Evolutionary conservation across 2,329 filamentous ascomycete genomes (phyloP).

Genomic region (Epichloe aotearoae): DNA sequence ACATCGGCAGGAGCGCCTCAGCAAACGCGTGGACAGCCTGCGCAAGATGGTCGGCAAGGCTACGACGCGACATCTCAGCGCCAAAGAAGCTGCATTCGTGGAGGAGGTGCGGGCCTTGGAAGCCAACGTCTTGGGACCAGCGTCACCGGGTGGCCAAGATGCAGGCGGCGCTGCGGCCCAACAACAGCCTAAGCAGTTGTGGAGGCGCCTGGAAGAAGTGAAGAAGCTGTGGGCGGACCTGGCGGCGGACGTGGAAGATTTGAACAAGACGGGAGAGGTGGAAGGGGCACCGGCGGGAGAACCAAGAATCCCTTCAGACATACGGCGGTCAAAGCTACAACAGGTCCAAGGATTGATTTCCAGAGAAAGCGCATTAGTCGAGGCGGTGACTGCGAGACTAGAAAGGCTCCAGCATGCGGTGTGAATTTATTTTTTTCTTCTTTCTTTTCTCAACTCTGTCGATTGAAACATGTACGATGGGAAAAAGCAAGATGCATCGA

Average conservation of each 20-base stretch:
- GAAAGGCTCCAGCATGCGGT: constrained; percentile 36
- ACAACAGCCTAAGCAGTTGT: constrained; percentile 5
- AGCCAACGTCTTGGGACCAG: constrained; percentile 28
- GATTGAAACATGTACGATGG: too few relatives aligned
- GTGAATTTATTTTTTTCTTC: constrained; percentile 9
- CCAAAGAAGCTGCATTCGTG: constrained; percentile 31
- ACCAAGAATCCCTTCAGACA: constrained; percentile 43
- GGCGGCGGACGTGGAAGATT: constrained; percentile 33
- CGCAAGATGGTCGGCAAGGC: constrained; percentile 29
- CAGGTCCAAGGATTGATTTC: constrained; percentile 52
- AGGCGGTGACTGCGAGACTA: constrained; percentile 49
- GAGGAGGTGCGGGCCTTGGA: constrained; percentile 43
- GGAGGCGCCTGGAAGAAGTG: constrained; percentile 15
- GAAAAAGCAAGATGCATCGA: too few relatives aligned
- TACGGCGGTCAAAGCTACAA: constrained; percentile 48
- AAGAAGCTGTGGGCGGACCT: constrained; percentile 36
- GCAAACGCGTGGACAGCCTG: constrained; percentile 46
- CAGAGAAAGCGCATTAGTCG: constrained; percentile 53
- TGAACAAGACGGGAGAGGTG: constrained; percentile 21
- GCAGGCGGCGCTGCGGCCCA: not conserved
- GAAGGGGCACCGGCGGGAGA: constrained; percentile 23
- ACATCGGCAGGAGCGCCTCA: constrained; percentile 42
- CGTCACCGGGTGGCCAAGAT: not conserved
- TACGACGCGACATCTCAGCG: constrained; percentile 28
- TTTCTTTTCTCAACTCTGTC: too few relatives aligned